Conservation (phyloP, 176 grass and related monocot species). For the Cenchrus fungigraminus region DNA sequence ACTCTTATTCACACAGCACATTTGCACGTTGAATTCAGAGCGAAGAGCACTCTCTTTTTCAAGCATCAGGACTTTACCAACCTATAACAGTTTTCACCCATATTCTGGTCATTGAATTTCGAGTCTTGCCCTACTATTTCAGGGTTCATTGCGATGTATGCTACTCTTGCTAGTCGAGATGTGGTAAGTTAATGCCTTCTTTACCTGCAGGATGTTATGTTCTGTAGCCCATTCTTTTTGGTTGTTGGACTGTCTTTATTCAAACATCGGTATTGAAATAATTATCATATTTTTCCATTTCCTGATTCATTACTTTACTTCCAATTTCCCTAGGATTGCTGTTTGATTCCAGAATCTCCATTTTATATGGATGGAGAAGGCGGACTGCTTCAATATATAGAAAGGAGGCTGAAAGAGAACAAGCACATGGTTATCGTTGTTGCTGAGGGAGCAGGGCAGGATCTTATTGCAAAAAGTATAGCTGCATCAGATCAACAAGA, state of each 20-base stretch:
- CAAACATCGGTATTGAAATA: not conserved
- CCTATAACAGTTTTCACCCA: not conserved
- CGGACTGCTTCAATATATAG: slow-evolving; percentile 80
- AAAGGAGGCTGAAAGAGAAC: slow-evolving; percentile 89
- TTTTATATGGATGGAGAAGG: slow-evolving; percentile 98
- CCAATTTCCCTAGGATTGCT: slow-evolving; percentile 69
- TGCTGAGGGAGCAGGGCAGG: slow-evolving; percentile 93
- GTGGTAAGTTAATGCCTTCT: slow-evolving; percentile 64
- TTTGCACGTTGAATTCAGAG: slow-evolving; percentile 9
- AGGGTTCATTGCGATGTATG: slow-evolving; percentile 99
- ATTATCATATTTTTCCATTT: not conserved
- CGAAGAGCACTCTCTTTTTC: not conserved
- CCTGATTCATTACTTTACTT: slow-evolving; percentile 18
- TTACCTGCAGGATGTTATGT: slow-evolving; percentile 12
- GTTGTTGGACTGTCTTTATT: not conserved
- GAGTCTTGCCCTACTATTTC: slow-evolving; percentile 25
- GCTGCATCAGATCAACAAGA: slow-evolving; percentile 52
- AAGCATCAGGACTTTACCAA: slow-evolving; percentile 8
- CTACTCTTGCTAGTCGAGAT: slow-evolving; percentile 93
- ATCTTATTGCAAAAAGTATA: slow-evolving; percentile 84
- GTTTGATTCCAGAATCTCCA: slow-evolving; percentile 95
- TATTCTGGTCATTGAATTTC: slow-evolving; percentile 21
- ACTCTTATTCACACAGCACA: slow-evolving; percentile 28
- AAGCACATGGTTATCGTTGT: slow-evolving; percentile 97
- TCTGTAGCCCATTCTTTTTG: not conserved